These are phyloP conservation scores for Coffea eugenioides DNA, from an alignment of 257 asterid genomes.

Conservation along the genomic window DNA sequence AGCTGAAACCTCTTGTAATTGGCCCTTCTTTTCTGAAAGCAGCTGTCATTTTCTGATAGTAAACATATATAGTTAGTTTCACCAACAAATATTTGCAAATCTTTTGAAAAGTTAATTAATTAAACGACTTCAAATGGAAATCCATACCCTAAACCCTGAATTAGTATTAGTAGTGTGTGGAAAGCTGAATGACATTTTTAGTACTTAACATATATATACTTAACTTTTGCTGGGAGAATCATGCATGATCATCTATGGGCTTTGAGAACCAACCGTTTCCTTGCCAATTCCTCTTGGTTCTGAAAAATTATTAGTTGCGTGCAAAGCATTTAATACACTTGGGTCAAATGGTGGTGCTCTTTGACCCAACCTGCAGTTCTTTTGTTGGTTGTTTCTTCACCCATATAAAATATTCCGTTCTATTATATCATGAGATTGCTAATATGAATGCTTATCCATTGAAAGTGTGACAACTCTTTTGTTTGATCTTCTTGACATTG, in stretches of 20 bases:
- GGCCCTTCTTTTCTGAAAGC: not conserved
- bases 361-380: not conserved
- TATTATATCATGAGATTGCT: not conserved
- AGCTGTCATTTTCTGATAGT: conserved; percentile 11
- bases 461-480: not conserved
- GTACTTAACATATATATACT: not conserved
- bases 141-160: conserved; percentile 16
- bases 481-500: not conserved
- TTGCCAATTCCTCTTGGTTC: not conserved
- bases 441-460: not conserved
- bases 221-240: no score
- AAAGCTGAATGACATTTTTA: not conserved
- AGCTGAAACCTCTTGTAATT: not conserved
- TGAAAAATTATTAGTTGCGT: conserved; percentile 4
- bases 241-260: conserved; percentile 1
- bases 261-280: conserved; percentile 1
- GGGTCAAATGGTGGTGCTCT: not conserved
- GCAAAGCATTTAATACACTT: not conserved
- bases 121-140: not conserved
- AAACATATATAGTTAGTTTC: not conserved
- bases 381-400: not conserved
- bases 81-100: conserved; percentile 3
- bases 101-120: not conserved
- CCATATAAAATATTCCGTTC: not conserved
- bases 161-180: conserved; percentile 2